These are phyloP conservation scores for Geranium incanum DNA, from an alignment of 441 rosid genomes.

Conservation along the genomic window DNA sequence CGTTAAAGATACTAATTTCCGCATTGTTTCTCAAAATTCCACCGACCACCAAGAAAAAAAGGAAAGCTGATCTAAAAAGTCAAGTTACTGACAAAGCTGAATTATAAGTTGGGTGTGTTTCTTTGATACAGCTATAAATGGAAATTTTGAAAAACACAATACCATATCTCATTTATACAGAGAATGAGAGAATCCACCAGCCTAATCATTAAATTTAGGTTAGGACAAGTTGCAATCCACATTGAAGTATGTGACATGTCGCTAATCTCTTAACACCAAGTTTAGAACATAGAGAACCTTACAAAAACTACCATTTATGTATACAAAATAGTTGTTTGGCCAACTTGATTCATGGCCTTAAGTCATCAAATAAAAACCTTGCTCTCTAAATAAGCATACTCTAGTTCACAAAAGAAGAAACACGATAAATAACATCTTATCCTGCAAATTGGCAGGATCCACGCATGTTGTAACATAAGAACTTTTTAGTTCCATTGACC, in stretches of 20 bases:
- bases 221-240: not conserved
- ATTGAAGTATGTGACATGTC: not conserved
- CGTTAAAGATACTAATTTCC: too few relatives aligned
- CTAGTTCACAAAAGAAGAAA: not conserved
- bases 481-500: not conserved
- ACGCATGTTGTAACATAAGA: not conserved
- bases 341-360: too few relatives aligned
- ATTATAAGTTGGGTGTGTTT: constrained; percentile 20
- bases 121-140: constrained; percentile 19
- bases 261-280: not conserved
- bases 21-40: constrained; percentile 18
- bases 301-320: not conserved
- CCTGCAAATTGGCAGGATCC: not conserved
- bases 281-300: not conserved
- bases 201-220: not conserved
- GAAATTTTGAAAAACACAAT: constrained; percentile 13
- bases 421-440: not conserved
- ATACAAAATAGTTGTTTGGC: too few relatives aligned
- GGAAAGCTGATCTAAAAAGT: constrained; percentile 11
- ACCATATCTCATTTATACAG: not conserved
- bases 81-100: constrained; percentile 31
- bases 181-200: not conserved
- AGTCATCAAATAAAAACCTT: not conserved
- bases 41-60: constrained; percentile 9
- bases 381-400: not conserved